Evolutionary conservation across 768 basidiomycete species (phyloP).

Genomic region (Candolleomyces eurysporus): DNA sequence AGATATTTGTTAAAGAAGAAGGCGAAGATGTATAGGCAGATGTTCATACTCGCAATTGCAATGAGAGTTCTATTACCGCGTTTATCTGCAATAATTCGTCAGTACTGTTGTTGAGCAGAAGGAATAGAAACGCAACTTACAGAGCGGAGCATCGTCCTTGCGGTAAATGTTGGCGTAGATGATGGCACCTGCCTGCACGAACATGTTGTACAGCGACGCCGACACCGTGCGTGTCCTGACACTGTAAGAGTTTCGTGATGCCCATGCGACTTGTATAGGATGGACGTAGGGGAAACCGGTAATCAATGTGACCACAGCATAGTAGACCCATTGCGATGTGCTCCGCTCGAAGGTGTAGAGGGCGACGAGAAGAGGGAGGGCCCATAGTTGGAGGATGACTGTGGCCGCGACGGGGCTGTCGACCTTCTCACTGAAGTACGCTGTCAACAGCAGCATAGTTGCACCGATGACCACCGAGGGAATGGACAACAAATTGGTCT

Average conservation of each 20-base stretch:
- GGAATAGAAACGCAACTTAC: constrained; percentile 21
- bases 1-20: constrained; percentile 55
- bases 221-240: constrained; percentile 54
- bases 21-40: constrained; percentile 47
- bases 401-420: constrained; percentile 55
- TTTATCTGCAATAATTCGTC: constrained; percentile 38
- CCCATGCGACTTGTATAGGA: constrained; percentile 55
- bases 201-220: constrained; percentile 60
- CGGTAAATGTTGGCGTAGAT: constrained; percentile 56
- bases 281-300: constrained; percentile 56
- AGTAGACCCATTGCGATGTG: constrained; percentile 58
- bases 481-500: constrained; percentile 61
- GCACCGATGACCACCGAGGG: constrained; percentile 57
- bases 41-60: constrained; percentile 52
- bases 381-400: constrained; percentile 58
- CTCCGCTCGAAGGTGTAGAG: constrained; percentile 47
- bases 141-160: constrained; percentile 45
- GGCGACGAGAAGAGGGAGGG: constrained; percentile 56
- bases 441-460: constrained; percentile 43
- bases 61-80: constrained; percentile 58
- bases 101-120: neutral
- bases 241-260: constrained; percentile 57
- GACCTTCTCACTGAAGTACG: constrained; percentile 53
- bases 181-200: constrained; percentile 56
- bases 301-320: constrained; percentile 49